A percentile compares a stretch with the other conserved stretches of the same genome.
These are phyloP conservation scores for Blastomyces silverae DNA, from an alignment of 2,329 filamentous ascomycete genomes.

Conservation along the genomic window DNA sequence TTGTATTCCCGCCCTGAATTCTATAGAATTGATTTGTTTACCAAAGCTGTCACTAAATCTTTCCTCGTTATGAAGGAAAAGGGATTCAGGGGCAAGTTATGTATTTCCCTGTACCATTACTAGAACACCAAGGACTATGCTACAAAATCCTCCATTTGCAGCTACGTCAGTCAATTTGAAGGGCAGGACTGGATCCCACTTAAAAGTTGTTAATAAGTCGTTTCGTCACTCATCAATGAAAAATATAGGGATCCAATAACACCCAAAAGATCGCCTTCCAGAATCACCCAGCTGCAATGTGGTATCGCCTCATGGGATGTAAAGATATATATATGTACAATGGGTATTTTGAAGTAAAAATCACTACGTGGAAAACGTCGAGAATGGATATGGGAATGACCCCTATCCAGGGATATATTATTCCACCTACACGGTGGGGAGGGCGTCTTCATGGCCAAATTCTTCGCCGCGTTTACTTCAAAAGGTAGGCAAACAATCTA, in stretches of 20 bases:
- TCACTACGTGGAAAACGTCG: background rate
- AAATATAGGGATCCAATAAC: background rate
- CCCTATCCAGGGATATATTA: background rate
- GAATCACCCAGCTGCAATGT: background rate
- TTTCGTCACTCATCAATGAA: background rate
- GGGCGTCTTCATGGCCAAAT: background rate
- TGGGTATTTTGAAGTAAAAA: background rate
- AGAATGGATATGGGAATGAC: background rate
- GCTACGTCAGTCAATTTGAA: background rate
- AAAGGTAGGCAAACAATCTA: background rate
- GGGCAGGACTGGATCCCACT: background rate
- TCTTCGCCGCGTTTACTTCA: background rate
- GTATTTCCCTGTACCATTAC: background rate
- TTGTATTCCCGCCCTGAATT: background rate
- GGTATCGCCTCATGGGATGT: background rate
- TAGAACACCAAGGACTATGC: background rate
- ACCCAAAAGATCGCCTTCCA: background rate
- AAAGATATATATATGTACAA: background rate
- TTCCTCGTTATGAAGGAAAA: background rate
- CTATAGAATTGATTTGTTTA: constrained; percentile 2
- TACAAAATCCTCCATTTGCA: background rate
- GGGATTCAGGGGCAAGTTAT: background rate
- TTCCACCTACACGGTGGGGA: background rate
- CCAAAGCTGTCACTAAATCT: background rate
- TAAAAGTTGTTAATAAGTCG: background rate